A percentile compares a stretch with the other conserved stretches of the same genome.
These are phyloP conservation scores for Melanogaster broomeanus DNA, from an alignment of 768 basidiomycete genomes.

Conservation along the genomic window DNA sequence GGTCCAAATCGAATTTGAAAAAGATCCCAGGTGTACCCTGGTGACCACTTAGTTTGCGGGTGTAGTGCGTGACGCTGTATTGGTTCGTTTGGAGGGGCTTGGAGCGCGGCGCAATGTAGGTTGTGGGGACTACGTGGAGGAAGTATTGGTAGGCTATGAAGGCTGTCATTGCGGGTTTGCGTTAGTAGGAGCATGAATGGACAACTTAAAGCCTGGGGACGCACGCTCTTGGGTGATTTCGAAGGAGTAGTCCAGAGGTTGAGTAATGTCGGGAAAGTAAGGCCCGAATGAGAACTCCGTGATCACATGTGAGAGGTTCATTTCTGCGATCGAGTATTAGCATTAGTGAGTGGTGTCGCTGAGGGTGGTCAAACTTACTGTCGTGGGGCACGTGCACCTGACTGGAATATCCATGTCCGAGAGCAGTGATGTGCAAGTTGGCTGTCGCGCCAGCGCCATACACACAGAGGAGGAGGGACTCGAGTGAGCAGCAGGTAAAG, in stretches of 20 bases:
- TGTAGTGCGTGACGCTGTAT: constrained; percentile 95
- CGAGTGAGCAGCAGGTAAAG: background rate
- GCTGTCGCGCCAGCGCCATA: constrained; percentile 39
- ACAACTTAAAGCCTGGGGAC: background rate
- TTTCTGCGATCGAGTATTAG: constrained; percentile 49
- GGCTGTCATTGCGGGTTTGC: constrained; percentile 41
- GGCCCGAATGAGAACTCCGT: constrained; percentile 97
- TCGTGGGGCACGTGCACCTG: constrained; percentile 85
- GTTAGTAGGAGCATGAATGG: too few species aligned
- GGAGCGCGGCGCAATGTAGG: constrained; percentile 78
- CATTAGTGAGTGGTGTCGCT: background rate
- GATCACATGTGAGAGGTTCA: constrained; percentile 97
- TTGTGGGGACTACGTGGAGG: constrained; percentile 93
- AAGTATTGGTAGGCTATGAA: constrained; percentile 95
- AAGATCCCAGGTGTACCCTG: constrained; percentile 90
- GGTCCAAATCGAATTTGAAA: constrained; percentile 98
- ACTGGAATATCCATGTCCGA: constrained; percentile 93
- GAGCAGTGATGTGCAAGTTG: constrained; percentile 91
- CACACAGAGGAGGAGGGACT: background rate
- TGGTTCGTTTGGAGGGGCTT: constrained; percentile 72
- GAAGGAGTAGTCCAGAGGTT: constrained; percentile 91
- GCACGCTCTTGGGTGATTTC: constrained; percentile 70
- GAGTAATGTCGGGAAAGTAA: constrained; percentile 92
- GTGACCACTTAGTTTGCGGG: constrained; percentile 70
- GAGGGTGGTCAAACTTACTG: constrained; percentile 48